Percentiles rank a stretch among this genome's conserved stretches.
Evolutionary conservation across 768 basidiomycete genomes (phyloP).

Genomic region (Boletus coccyginus): DNA sequence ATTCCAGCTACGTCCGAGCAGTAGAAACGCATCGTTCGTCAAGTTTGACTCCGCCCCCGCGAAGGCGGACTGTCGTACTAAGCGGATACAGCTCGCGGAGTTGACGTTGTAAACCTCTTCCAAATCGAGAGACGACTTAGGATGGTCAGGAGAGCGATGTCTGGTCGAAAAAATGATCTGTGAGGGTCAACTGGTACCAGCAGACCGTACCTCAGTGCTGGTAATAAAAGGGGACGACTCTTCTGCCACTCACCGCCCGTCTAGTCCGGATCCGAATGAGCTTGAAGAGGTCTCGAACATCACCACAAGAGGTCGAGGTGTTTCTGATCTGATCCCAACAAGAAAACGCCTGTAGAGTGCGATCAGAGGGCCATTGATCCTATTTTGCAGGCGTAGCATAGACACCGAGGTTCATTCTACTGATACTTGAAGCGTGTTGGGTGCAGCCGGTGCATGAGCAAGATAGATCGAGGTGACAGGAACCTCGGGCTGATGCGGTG

Average conservation of each 20-base stretch:
- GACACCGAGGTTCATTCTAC: conserved; percentile 2
- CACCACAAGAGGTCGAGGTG: background rate
- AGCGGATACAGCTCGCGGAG: conserved; percentile 32
- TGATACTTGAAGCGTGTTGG: background rate
- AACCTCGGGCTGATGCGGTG: background rate
- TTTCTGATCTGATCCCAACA: background rate
- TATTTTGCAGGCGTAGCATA: background rate
- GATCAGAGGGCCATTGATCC: background rate
- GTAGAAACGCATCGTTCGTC: background rate
- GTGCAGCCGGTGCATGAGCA: background rate
- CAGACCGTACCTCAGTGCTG: background rate
- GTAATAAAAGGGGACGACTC: background rate
- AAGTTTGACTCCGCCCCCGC: conserved; percentile 30
- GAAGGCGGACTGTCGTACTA: conserved; percentile 23
- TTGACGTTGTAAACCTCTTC: conserved; percentile 20
- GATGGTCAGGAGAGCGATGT: conserved; percentile 4
- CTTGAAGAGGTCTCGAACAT: background rate
- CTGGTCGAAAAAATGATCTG: background rate
- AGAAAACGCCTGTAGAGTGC: background rate
- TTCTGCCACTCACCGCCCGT: background rate
- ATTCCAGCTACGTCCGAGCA: background rate
- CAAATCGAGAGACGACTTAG: conserved; percentile 28
- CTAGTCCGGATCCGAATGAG: background rate
- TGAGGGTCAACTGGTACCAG: background rate
- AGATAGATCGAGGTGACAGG: background rate